phyloP scores from a whole-genome alignment of 768 basidiomycete species.

The Kockovaella imperatae region DNA sequence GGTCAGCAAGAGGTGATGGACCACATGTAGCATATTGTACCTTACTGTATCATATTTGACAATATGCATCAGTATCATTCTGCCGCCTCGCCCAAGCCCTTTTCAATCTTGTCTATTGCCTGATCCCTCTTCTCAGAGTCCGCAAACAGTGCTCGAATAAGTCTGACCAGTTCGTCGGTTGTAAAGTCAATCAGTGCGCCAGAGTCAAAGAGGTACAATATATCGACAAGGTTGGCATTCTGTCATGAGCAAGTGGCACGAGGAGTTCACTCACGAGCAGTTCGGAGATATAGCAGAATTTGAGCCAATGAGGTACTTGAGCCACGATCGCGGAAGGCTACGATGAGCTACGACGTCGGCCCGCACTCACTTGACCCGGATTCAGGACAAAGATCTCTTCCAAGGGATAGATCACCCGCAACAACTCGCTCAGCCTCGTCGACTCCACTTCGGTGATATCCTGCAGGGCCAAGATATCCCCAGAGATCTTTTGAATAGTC shows the following conservation, averaged over 20 bases:
- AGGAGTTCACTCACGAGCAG: slow-evolving; percentile 58
- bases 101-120: slow-evolving; percentile 54
- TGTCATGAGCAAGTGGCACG: slow-evolving; percentile 38
- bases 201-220: slow-evolving; percentile 83
- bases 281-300: slow-evolving; percentile 88
- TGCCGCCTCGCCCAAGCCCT: too few relatives aligned
- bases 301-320: slow-evolving; percentile 88
- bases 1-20: too few relatives aligned
- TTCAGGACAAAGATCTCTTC: slow-evolving; percentile 61
- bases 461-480: slow-evolving; percentile 63
- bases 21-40: not conserved
- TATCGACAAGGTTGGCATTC: slow-evolving; percentile 88
- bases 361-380: not conserved
- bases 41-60: not conserved
- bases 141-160: slow-evolving; percentile 81
- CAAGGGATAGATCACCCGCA: slow-evolving; percentile 65
- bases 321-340: slow-evolving; percentile 65
- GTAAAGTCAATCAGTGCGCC: slow-evolving; percentile 86
- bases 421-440: slow-evolving; percentile 70
- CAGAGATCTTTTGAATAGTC: slow-evolving; percentile 59
- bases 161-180: slow-evolving; percentile 66
- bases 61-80: not conserved
- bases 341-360: slow-evolving; percentile 19
- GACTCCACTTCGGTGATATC: slow-evolving; percentile 89
- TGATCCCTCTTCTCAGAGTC: slow-evolving; percentile 73